Evolutionary conservation across 192 early-diverging fungal species (phyloP), one percentile per base, ranked within the genome.

Genomic region (Rhizoclosmatium sp.): DNA sequence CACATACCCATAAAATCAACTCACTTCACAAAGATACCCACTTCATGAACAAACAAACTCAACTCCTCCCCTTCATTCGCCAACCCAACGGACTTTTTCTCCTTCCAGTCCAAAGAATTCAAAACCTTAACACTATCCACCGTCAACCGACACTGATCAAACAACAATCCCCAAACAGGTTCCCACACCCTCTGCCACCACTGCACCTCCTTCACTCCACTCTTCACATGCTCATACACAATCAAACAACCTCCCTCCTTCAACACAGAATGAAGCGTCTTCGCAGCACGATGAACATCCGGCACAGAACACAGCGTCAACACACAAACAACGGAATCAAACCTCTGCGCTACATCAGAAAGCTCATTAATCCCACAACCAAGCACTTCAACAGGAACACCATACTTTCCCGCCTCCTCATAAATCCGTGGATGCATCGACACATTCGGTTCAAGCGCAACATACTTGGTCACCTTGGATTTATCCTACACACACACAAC

Each of bases 141-240:
- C 16, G 58, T 64, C 60, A 75, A 75, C 40, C 42, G 12, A 59
- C 72, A 75, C 5, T 19, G 7, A 47, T 75, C 72, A 75, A 75
- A 75, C 72, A 75, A 47, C 7, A 42, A n/a, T 12, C 14, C 23
- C 72, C 72, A 75, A 14, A 75, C n/a, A 21, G 72, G 72, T 12
- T 59, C 47, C 72, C 72, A 75, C n/a, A 75, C 60, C 19, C 60
- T 14, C 59, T 75, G 72, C 72, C 72, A 75, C 59, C 72, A 62
- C 40, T 42, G 31, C 2, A 44, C 60, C 0, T 60, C 47, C 46
- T 39, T 44, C 9, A 45, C 19, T 62, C 62, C 62, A 45, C 59
- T 62, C 56, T 75, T 75, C 5, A 75, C 72, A 62, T 75, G 72
- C 46, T 75, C 72, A 47, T 45, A 75, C 5, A 44, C 72, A 75